Percentiles rank a stretch among this genome's conserved stretches.
These are phyloP conservation scores for Flaveria robusta DNA, from an alignment of 129 eudicot genomes.

Conservation along the genomic window DNA sequence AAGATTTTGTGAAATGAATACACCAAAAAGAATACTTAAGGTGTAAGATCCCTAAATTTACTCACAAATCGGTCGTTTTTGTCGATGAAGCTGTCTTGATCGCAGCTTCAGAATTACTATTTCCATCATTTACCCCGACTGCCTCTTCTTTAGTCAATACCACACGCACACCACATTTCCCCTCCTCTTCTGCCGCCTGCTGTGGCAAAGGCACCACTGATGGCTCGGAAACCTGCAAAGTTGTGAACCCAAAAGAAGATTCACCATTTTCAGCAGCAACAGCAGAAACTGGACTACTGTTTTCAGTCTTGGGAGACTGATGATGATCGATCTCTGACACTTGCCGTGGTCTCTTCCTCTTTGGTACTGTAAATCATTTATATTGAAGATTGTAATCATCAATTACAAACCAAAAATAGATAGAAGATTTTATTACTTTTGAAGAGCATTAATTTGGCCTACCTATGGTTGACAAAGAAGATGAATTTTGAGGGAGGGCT, in stretches of 20 bases:
- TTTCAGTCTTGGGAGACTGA: conserved; percentile 60
- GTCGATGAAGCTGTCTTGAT: conserved; percentile 43
- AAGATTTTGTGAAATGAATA: not conserved
- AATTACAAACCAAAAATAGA: not conserved
- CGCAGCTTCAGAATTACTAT: conserved; percentile 39
- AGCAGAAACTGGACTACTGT: conserved; percentile 48
- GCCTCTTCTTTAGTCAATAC: conserved; percentile 46
- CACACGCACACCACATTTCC: conserved; percentile 40
- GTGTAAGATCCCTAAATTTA: conserved; percentile 24
- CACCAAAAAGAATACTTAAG: conserved; percentile 18
- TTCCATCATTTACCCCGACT: conserved; percentile 35
- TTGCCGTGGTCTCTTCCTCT: conserved; percentile 87
- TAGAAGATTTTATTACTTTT: not conserved
- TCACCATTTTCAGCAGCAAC: conserved; percentile 52
- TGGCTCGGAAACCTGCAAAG: conserved; percentile 39
- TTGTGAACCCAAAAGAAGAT: conserved; percentile 37
- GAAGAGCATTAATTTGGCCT: conserved; percentile 15
- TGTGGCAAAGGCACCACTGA: conserved; percentile 30
- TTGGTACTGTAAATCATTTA: conserved; percentile 59
- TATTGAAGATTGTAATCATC: not conserved
- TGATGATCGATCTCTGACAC: conserved; percentile 52
- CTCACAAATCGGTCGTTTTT: conserved; percentile 47
- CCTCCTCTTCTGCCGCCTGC: conserved; percentile 40
- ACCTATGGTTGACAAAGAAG: conserved; percentile 59
- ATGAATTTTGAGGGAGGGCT: conserved; percentile 43